Base-by-base conservation (phyloP, 2,329 filamentous ascomycete genomes). In the Parastagonospora avenae region DNA sequence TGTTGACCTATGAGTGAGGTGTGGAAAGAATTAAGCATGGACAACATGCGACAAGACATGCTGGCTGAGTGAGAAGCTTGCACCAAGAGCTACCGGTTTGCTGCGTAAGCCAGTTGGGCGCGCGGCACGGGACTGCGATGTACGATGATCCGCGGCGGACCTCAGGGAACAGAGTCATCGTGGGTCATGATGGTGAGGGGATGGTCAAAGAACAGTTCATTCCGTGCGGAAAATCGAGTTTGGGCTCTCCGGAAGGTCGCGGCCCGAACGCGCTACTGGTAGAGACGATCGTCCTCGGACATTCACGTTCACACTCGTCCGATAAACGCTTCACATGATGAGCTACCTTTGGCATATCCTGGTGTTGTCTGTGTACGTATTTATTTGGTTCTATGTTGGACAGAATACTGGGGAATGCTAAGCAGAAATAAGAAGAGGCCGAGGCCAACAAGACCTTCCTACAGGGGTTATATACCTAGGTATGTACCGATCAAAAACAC, bases 41-140 rank as follows among this genome's bases (percentile, higher is more conserved):
- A 41, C 12, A 12, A 31, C n/a, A 14, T 33, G 32, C 19, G 19
- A 24, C 19, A 24, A 24, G 11, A 30, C 24, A 42, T 45, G 46
- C 42, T 37, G 16, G 44, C 32, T 29, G 42, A 39, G 15, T 29
- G 12, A 42, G 45, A 46, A 46, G 41, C 50, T 48, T 48, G 41
- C 41, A 28, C 10, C 27, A 27, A 29, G 48, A 51, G 43, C 33
- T 51, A 47, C 43, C 48, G 40, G 2, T 32, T 30, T 40, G 40
- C 42, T 37, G 42, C 42, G 35, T 45, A 41, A 32, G 27, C 40
- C 35, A 16, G 2, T 24, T 16, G 19, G 16, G 19, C 35, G 16
- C 28, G 24, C 15, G 27, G n/a, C 16, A 15, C 8, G 14, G 39
- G 39, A 38, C 39, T 28, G 35, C 11, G 15, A 14, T 9, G 30